Percentiles rank a stretch among this genome's conserved stretches.
Evolutionary conservation across 2,329 filamentous ascomycete genomes (phyloP).

Genomic region (Rachicladosporium sp.): DNA sequence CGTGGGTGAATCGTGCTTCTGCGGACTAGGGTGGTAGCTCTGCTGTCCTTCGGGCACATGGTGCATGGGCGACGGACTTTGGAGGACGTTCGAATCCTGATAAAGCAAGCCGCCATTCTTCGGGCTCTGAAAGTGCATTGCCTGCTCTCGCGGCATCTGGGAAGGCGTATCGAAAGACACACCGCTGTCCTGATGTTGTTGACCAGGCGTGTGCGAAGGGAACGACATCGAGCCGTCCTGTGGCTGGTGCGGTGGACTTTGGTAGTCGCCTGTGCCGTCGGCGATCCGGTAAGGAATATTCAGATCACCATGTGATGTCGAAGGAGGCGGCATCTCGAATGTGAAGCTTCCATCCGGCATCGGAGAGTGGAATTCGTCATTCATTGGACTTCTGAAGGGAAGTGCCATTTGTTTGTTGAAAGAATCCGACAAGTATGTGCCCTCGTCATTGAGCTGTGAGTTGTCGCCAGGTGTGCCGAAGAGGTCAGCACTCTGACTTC

Average conservation of each 20-base stretch:
- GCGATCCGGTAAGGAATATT: constrained; percentile 5
- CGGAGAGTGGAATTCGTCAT: constrained; percentile 23
- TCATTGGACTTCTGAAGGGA: constrained; percentile 56
- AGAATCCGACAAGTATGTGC: constrained; percentile 68
- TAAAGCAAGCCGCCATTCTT: constrained; percentile 27
- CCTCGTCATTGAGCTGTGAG: constrained; percentile 62
- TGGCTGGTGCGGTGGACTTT: constrained; percentile 15
- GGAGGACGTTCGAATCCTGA: constrained; percentile 31
- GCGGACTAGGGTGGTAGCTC: constrained; percentile 21
- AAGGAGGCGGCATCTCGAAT: constrained; percentile 16
- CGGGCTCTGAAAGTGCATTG: constrained; percentile 20
- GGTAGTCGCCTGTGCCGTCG: constrained; percentile 18
- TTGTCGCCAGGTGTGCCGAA: constrained; percentile 57
- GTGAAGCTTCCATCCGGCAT: constrained; percentile 22
- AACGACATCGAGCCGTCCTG: constrained; percentile 18
- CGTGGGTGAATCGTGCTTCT: constrained; percentile 25
- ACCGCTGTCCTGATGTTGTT: constrained; percentile 24
- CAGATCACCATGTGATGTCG: neutral
- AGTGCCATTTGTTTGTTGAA: constrained; percentile 89
- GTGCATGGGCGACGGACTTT: constrained; percentile 24
- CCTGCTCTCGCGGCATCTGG: constrained; percentile 18
- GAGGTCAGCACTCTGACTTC: constrained; percentile 69
- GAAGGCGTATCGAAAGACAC: constrained; percentile 26
- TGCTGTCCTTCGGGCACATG: constrained; percentile 21
- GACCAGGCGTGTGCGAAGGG: constrained; percentile 18